These are phyloP conservation scores for Pseudohyphozyma bogoriensis DNA, from an alignment of 768 basidiomycete genomes.

Conservation along the genomic window DNA sequence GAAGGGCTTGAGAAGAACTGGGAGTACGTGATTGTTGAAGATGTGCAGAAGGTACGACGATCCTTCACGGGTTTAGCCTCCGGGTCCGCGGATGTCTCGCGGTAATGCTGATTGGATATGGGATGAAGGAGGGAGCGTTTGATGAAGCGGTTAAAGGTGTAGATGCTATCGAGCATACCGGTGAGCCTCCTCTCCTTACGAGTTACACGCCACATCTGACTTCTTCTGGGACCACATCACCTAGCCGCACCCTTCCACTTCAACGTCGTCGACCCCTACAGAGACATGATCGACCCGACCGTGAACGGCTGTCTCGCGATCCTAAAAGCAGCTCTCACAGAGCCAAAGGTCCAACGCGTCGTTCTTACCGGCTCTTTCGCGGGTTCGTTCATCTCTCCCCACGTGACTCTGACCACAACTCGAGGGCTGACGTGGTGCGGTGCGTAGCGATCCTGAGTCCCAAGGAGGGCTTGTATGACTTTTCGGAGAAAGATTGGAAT, in stretches of 20 bases:
- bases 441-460: constrained; percentile 40
- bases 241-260: constrained; percentile 52
- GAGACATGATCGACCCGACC: constrained; percentile 55
- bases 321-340: constrained; percentile 43
- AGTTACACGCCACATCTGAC: no score
- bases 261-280: constrained; percentile 34
- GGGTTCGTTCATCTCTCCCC: not conserved
- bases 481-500: constrained; percentile 51
- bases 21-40: constrained; percentile 57
- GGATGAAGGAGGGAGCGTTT: constrained; percentile 49
- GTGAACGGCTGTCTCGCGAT: constrained; percentile 59
- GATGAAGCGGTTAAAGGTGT: constrained; percentile 69
- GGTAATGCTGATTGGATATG: not conserved
- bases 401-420: no score
- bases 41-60: constrained; percentile 52
- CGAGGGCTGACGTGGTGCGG: no score
- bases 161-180: constrained; percentile 57
- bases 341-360: constrained; percentile 51
- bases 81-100: not conserved
- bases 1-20: constrained; percentile 47
- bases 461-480: constrained; percentile 27
- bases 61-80: no score
- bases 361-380: constrained; percentile 59
- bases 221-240: no score
- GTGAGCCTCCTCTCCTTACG: no score